Base-by-base conservation (phyloP, 345 rosid species). In the Odontarrhena argentea region DNA sequence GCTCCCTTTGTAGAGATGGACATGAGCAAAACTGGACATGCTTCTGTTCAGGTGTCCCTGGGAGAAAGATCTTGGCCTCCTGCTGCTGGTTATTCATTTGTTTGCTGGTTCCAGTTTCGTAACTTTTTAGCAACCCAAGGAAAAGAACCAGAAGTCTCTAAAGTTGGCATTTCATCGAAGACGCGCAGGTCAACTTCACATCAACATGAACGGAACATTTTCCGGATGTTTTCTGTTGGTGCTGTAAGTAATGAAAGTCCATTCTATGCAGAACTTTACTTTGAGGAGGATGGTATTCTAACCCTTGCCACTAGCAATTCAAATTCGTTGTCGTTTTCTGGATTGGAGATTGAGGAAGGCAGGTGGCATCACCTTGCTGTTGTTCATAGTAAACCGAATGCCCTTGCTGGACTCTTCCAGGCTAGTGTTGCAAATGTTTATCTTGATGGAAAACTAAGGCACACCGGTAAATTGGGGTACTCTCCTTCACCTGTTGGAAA, bases 61-160 rank as follows among this genome's bases (percentile, higher is more conserved):
- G 99, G 99, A 71, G 99, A 91, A 79, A 86, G 99, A 83, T 91
- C 99, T 55, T 95, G 99, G 99, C 99, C 99, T 71, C 99, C 97
- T 77, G 96, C 97, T 55, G 99, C 96, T 71, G 99, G 99, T 45
- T 95, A 95, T 87, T 95, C 99, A 54, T 95, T 95, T 80, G 90
- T 79, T 65, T 91, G 99, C 69, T 95, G 99, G 99, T 95, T 95
- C 78, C 96, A 95, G 84, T 89, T 86, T 70, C 87, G 70, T 37
- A 84, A 91, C 67, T 83, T 87, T 57, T 79, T 87, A 59, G 86
- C 81, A 74, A 65, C 84, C 52, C 96, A 83, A 60, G 77, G 76
- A 59, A 91, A 85, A 76, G 97, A 87, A 44, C 47, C 54, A 18
- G 96, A 89, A 71, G 73, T 70, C 61, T 76, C 80, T 64, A 85